A percentile compares a stretch with the other conserved stretches of the same genome.
Conservation (phyloP, 306 rosid species). For the Begonia fuchsioides region DNA sequence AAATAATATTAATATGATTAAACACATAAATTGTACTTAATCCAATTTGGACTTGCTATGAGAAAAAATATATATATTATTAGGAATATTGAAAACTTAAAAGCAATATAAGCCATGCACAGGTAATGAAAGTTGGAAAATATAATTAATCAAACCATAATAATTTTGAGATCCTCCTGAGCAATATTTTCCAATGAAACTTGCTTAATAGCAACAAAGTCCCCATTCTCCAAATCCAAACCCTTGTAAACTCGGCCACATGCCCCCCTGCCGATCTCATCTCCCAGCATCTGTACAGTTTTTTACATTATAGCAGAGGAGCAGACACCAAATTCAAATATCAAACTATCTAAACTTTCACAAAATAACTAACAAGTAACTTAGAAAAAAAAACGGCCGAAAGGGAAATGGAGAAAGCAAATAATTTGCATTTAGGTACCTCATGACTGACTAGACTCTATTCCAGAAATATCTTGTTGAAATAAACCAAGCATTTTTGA, state of each 20-base stretch:
- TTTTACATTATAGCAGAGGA: constrained; percentile 8
- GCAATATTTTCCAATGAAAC: constrained; percentile 99
- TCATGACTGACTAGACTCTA: no score
- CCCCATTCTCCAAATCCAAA: constrained; percentile 95
- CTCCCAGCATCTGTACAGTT: constrained; percentile 86
- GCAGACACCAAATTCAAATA: constrained; percentile 3
- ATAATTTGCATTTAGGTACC: neutral
- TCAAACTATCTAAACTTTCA: constrained; percentile 6
- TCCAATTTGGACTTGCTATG: no score
- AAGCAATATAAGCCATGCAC: neutral
- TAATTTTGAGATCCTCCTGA: constrained; percentile 96
- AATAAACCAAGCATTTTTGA: no score
- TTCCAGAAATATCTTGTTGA: no score
- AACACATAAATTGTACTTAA: no score
- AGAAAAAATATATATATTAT: no score
- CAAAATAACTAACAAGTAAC: neutral
- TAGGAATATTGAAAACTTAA: no score
- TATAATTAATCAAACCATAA: constrained; percentile 51
- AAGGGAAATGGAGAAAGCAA: neutral
- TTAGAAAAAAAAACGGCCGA: constrained; percentile 1
- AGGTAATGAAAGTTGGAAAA: neutral
- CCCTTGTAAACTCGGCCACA: constrained; percentile 98
- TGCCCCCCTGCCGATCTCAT: constrained; percentile 99
- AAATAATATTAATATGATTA: no score
- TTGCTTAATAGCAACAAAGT: constrained; percentile 94